Evolutionary conservation across 129 eudicot species (phyloP).

Genomic region (Logfia minima): DNA sequence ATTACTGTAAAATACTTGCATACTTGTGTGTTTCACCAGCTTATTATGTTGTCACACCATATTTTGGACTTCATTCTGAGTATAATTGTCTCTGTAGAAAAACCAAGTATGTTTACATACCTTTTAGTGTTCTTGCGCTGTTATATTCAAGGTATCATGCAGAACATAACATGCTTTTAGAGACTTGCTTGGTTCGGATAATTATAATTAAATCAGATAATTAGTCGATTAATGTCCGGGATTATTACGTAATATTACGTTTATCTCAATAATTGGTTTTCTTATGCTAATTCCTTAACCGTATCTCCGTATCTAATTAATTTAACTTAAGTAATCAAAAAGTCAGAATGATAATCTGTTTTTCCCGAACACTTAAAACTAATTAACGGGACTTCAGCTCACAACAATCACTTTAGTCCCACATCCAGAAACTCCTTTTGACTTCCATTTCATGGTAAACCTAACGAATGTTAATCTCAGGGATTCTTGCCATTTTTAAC

Average conservation of each 20-base stretch:
- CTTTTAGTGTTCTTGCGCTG: not conserved
- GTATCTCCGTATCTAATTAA: not conserved
- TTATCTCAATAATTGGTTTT: not conserved
- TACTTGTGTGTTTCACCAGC: slow-evolving; percentile 3
- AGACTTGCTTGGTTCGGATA: slow-evolving; percentile 5
- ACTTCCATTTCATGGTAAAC: not conserved
- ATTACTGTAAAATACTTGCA: no score
- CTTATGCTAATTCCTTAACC: not conserved
- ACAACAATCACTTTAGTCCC: not conserved
- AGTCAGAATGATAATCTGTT: slow-evolving; percentile 15
- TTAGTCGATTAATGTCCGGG: not conserved
- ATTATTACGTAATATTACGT: not conserved
- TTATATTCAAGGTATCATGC: not conserved
- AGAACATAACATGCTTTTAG: not conserved
- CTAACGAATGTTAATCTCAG: not conserved
- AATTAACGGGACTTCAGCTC: not conserved
- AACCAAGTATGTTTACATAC: not conserved
- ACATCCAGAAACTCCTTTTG: not conserved
- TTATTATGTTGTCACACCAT: slow-evolving; percentile 6
- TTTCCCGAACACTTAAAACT: not conserved
- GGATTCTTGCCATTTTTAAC: slow-evolving; percentile 8
- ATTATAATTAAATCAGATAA: not conserved
- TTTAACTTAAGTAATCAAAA: not conserved
- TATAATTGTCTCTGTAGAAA: not conserved
- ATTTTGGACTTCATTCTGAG: not conserved